A percentile compares a stretch with the other conserved stretches of the same genome.
Evolutionary conservation across 345 rosid genomes (phyloP).

Genomic region (Toxicodendron radicans): DNA sequence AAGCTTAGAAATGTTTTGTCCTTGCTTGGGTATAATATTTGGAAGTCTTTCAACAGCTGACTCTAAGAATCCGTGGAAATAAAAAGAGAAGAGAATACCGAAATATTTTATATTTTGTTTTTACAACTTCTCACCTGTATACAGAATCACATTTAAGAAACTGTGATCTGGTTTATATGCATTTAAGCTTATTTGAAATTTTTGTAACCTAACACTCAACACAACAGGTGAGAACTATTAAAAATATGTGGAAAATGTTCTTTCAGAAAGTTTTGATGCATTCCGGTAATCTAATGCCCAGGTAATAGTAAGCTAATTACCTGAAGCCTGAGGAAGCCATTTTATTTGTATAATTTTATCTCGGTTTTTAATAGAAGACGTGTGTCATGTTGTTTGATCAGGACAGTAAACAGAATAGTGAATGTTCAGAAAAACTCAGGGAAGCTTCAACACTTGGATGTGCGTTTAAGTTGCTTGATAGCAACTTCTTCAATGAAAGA

Average conservation of each 20-base stretch:
- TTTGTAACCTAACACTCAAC: constrained; percentile 4
- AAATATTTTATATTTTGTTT: too few relatives aligned
- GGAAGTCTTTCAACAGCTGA: too few relatives aligned
- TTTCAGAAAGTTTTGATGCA: constrained; percentile 33
- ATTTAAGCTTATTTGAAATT: not conserved
- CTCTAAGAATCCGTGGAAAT: too few relatives aligned
- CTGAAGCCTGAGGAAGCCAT: not conserved
- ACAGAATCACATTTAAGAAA: not conserved
- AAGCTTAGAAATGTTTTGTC: not conserved
- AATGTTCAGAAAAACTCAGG: constrained; percentile 27
- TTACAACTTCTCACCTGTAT: not conserved
- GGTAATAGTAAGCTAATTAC: constrained; percentile 30
- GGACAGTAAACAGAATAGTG: constrained; percentile 40
- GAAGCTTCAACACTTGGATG: constrained; percentile 40
- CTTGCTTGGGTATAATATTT: too few relatives aligned
- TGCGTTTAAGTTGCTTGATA: constrained; percentile 54
- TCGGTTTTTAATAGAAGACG: not conserved
- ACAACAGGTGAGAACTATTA: constrained; percentile 36
- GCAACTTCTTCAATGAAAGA: constrained; percentile 62
- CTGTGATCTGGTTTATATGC: not conserved
- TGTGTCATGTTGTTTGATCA: constrained; percentile 34
- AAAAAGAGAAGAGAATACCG: too few relatives aligned
- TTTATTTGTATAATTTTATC: not conserved
- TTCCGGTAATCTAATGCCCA: constrained; percentile 21
- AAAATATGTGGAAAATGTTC: constrained; percentile 32